phyloP scores from a whole-genome alignment of 2,329 filamentous ascomycete species.

The Colletotrichum theobromicola region DNA sequence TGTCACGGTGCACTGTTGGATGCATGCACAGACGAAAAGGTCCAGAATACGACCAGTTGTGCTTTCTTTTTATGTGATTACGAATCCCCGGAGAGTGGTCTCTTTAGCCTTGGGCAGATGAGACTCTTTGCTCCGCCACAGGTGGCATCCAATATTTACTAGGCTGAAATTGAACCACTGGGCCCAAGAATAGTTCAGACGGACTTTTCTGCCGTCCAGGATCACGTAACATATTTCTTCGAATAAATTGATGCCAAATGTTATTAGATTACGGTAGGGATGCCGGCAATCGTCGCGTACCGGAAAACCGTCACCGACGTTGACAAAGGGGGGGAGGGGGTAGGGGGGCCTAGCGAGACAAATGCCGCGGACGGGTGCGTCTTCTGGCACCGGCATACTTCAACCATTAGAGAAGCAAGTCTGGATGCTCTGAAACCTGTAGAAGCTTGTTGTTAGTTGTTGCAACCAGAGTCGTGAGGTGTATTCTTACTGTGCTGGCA shows the following conservation, averaged over 20 bases:
- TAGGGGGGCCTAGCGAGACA: neutral
- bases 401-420: neutral
- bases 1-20: neutral
- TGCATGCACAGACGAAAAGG: neutral
- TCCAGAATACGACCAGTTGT: neutral
- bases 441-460: neutral
- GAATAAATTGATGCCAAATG: neutral
- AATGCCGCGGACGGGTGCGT: neutral
- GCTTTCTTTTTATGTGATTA: neutral
- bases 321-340: neutral
- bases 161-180: neutral
- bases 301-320: neutral
- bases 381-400: neutral
- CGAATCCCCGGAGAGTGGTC: neutral
- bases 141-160: neutral
- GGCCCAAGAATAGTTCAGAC: neutral
- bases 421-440: neutral
- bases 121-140: neutral
- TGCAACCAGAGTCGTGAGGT: neutral
- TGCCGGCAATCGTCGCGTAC: neutral
- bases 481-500: neutral
- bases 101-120: neutral
- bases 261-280: neutral
- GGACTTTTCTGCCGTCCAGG: neutral
- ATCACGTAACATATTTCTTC: neutral